Conservation (phyloP, 345 rosid species). For the Garcia nutans region DNA sequence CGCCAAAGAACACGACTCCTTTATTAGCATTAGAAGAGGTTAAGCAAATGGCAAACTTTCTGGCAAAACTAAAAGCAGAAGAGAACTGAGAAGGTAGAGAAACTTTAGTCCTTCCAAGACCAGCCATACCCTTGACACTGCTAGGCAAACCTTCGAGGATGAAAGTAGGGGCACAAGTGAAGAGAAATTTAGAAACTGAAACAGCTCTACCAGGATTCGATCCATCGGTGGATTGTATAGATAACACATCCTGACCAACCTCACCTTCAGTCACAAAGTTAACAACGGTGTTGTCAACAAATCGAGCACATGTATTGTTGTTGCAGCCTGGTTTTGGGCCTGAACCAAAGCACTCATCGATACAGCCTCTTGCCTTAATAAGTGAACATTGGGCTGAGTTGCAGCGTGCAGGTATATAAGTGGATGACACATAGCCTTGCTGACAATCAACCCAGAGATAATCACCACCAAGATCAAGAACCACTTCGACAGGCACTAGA, state of each 20-base stretch:
- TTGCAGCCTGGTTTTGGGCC: conserved; percentile 8
- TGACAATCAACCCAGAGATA: conserved; percentile 25
- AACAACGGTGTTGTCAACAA: not conserved
- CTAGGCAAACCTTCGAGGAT: conserved; percentile 5
- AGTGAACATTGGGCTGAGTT: conserved; percentile 19
- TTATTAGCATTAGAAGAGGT: conserved; percentile 28
- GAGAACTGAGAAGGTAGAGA: conserved; percentile 24
- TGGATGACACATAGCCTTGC: conserved; percentile 9
- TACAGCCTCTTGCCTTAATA: not conserved
- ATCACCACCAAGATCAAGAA: conserved; percentile 22
- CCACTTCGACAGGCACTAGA: conserved; percentile 12
- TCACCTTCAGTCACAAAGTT: not conserved
- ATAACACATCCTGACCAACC: conserved; percentile 14
- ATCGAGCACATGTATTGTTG: not conserved
- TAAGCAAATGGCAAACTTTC: conserved; percentile 23
- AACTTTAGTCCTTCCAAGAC: conserved; percentile 8
- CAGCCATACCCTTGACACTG: conserved; percentile 20
- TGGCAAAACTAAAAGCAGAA: conserved; percentile 8
- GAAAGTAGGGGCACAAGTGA: conserved; percentile 7
- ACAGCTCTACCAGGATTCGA: conserved; percentile 5
- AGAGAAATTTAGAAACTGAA: not conserved
- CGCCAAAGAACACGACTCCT: conserved; percentile 59
- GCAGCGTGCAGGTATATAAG: conserved; percentile 11
- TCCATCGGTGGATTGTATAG: conserved; percentile 4
- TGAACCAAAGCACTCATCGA: not conserved